phyloP scores from a whole-genome alignment of 805 yeast species.

The Candida suzukii region DNA sequence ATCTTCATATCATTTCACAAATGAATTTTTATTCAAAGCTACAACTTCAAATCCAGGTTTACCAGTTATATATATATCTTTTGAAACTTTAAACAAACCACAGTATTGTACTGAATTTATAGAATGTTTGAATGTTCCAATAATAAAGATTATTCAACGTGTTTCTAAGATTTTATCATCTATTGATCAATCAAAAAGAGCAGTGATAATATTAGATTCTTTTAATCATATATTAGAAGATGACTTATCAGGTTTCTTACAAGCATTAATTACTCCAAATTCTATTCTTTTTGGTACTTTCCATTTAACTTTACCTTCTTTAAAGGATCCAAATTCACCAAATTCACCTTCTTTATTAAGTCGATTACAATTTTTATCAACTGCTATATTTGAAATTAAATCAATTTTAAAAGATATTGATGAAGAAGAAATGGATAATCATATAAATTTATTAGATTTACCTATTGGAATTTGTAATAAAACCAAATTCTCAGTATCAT shows the following conservation, averaged over 20 bases:
- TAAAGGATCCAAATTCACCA: conserved; percentile 1
- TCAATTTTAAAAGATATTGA: conserved; percentile 34
- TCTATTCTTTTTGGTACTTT: conserved; percentile 38
- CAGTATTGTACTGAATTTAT: conserved; percentile 39
- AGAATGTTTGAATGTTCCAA: conserved; percentile 29
- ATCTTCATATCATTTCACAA: conserved; percentile 47
- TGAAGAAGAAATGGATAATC: conserved; percentile 40
- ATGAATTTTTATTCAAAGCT: conserved; percentile 47
- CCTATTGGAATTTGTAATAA: conserved; percentile 46
- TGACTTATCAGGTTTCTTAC: conserved; percentile 9
- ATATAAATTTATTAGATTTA: conserved; percentile 33
- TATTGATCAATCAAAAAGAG: conserved; percentile 7
- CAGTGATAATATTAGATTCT: conserved; percentile 58
- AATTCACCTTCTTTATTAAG: conserved; percentile 16
- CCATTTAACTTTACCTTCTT: conserved; percentile 34
- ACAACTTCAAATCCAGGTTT: conserved; percentile 16
- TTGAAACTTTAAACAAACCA: conserved; percentile 56
- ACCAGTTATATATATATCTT: conserved; percentile 52
- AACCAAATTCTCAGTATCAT: conserved; percentile 34
- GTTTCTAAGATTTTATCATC: conserved; percentile 2
- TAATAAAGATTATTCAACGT: conserved; percentile 4
- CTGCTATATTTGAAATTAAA: conserved; percentile 56
- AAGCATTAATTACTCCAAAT: conserved; percentile 29
- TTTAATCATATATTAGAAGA: conserved; percentile 48
- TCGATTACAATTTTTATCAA: conserved; percentile 59